Base-by-base conservation (phyloP, 2,329 filamentous ascomycete species). In the Penicillium sp. region DNA sequence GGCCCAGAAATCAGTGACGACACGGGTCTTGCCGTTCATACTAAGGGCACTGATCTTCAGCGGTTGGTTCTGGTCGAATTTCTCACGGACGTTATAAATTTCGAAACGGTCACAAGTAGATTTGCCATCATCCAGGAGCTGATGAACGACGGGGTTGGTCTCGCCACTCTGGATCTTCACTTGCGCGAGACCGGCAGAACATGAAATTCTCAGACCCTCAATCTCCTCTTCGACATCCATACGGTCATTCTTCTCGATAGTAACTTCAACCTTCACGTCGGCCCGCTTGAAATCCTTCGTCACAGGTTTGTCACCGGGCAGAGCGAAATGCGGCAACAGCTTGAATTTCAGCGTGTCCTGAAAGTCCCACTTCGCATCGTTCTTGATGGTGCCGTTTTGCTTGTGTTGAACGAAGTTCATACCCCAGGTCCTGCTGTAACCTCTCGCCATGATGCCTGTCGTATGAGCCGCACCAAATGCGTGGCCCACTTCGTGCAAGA, bases 341-440 rank as follows among this genome's bases (percentile, higher is more conserved):
- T 54, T 63, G 56, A 67, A 67, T 31, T 44, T 53, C 27, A 66
- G 55, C 6, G 54, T 61, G 55, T 79, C 73, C 22, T 64, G 64
- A 14, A 75, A 57, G 51, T 73, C 66, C 69, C 75, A 75, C 7
- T 64, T 65, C 6, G 70, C 65, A 11, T 72, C 62, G 36, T 73
- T 68, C 2, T 59, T 52, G n/a, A 66, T 64, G 0, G 43, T 56
- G 2, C 63, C 67, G 46, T 70, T 70, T 11, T 41, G 31, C 22
- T 52, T 31, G 31, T 58, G 55, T 16, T 51, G 55, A 27, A 82
- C 57, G 54, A 82, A 82, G 58, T 74, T 75, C 53, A 75, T 74
- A 0, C 73, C 71, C 81, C 80, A 82, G 54, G 78, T 67, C 6
- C 73, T 69, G 7, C 74, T 70, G 61, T 79, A 80, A 0, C 77